Evolutionary conservation across 192 early-diverging fungal species (phyloP), one percentile per base, ranked within the genome.

Genomic region (Coemansia sp.): DNA sequence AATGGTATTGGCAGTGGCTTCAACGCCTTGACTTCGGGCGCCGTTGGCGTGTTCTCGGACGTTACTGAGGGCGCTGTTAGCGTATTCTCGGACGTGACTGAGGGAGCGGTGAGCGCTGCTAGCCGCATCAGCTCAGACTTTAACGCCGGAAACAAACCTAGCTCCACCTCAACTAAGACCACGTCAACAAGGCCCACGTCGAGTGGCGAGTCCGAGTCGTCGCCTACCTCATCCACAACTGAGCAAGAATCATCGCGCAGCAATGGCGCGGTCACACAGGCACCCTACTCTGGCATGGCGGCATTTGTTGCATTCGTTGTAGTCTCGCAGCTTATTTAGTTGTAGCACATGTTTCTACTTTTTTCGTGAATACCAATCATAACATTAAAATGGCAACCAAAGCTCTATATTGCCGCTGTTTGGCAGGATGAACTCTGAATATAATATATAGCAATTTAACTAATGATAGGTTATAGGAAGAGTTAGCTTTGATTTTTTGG

Each of bases 51-150:
- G 31, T 75, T 70, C 44, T 68, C 62, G 51, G 20, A 65, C 6
- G 60, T 68, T 3, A 68, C 72, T 0, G 52, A 59, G 4, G 47
- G 36, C 9, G 66, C 47, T 5, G 71, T 64, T 15, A 63, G 55
- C n/a, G 63, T 3, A 0, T 64, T 68, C 59, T 57, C 62, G 18
- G 9, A 73, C 3, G 59, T 54, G 18, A 74, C 71, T 3, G n/a
- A 65, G 29, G 47, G 29, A 36, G 66, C 41, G 5, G 66, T 43
- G 8, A 51, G 52, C 16, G 63, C 18, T 22, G 44, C 33, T 31
- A 73, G 75, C 75, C 80, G 80, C 27, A 38, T 74, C 20, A 29
- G 70, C 71, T 74, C 72, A 2, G 80, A 82, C 80, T 82, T 82
- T 64, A 68, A 67, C 43, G 75, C 71, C 9, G 80, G 80, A 36